Base-by-base conservation (phyloP, 2,329 filamentous ascomycete species). In the Talaromyces sp. region DNA sequence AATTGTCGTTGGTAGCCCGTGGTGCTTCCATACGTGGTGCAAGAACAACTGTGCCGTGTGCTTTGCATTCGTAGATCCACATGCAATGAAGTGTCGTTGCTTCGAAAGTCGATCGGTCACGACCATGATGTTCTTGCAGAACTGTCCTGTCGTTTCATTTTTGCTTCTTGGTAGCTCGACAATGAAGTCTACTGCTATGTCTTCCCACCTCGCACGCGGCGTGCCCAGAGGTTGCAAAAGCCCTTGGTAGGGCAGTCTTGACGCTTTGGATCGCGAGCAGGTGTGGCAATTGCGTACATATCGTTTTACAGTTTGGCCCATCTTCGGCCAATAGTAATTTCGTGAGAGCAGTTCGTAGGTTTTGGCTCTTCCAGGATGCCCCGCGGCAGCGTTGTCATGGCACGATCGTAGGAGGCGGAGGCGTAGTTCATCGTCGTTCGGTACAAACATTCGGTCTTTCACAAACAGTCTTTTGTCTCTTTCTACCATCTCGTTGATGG, bases 61-160 rank as follows among this genome's bases (percentile, higher is more conserved):
- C 30, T 46, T 27, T 10, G 51, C 49, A 2, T 41, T 54, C 9
- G 47, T 14, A 22, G 19, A 14, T 37, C 30, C 19, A 27, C 32
- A 52, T 3, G 40, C 47, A n/a, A 56, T 55, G 14, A 17, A 22
- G 14, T 22, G 17, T 13, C 5, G 22, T 11, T 36, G 19, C 33
- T 63, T 63, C 0, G 42, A 52, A 0, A 61, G 14, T 1, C 55
- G 47, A 24, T 63, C 53, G 0, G 53, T 33, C 0, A 60, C 37
- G 2, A 62, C 52, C 11, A 50, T 10, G 4, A 42, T 29, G 3
- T 11, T 16, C 7, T 49, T 24, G 4, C 22, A 49, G n/a, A n/a
- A n/a, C n/a, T n/a, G n/a, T 3, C 41, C 20, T 13, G 39, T 1
- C 27, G 14, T 19, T 20, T 24, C 5, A 35, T 41, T 14, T 19